Evolutionary conservation across 306 rosid genomes (phyloP), one percentile per base, ranked within the genome.

Genomic region (Trifolium subterraneum): DNA sequence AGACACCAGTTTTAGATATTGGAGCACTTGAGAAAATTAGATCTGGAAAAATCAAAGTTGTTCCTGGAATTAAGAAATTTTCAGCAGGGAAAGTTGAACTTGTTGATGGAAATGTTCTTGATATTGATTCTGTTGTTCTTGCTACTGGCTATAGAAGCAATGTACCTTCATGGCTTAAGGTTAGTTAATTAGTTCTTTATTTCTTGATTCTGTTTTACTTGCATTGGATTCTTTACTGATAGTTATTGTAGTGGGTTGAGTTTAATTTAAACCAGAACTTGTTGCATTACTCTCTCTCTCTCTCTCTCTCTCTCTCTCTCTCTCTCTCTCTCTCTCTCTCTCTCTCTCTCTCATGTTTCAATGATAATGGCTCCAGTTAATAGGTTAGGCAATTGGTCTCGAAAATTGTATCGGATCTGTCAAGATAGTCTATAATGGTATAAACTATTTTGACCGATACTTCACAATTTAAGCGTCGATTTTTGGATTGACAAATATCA

Each of bases 151-250:
- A 94, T 45, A 83, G 93, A 76, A 94, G 98, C 80, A 94, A 94
- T 79, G 97, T 94, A 64, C 98, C 98, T 71, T 91, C 95, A 38
- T 94, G 98, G 98, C 87, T 94, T 8, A 90, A 94, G 98, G 98
- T 91, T 33, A 74, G 65, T 29, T 60, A 14, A 5, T 54, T 13
- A 23, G 89, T 35, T 20, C 10, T n/a, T n/a, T n/a, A n/a, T n/a
- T n/a, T n/a, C n/a, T n/a, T n/a, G n/a, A n/a, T n/a, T n/a, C n/a
- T n/a, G 39, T 12, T 65, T 7, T 50, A 27, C 4, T 27, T 10
- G 72, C 18, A 70, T 80, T 59, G 79, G 74, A 72, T 80, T 70
- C 82, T 80, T 80, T 64, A 22, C 20, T 15, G 2, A 19, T 27
- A 64, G 65, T 64, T 64, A 64, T 50, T 64, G 64, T 3, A 33